Conservation (phyloP, 225 moss, liverwort and hornwort species). For the Pseudoscleropodium purum region DNA sequence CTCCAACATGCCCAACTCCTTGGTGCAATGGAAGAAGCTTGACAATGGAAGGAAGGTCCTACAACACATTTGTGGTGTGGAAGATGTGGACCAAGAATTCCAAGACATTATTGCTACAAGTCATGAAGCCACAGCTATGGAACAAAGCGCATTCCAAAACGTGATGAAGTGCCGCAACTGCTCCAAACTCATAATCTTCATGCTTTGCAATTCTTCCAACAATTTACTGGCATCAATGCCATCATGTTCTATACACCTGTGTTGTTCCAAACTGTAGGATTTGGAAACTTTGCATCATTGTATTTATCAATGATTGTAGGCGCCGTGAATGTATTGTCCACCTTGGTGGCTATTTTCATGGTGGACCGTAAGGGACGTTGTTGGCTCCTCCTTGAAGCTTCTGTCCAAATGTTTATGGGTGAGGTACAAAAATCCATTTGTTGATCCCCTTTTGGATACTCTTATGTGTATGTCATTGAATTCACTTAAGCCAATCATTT, state of each 20-base stretch:
- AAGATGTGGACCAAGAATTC: background rate
- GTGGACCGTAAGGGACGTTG: conserved; percentile 38
- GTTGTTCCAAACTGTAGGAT: no score
- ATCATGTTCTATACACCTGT: no score
- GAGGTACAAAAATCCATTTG: background rate
- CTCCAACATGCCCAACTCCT: no score
- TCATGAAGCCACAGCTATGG: background rate
- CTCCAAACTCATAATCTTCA: no score
- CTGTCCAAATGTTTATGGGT: conserved; percentile 35
- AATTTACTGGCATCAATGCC: no score
- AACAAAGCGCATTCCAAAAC: conserved; percentile 14
- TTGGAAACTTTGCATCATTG: no score
- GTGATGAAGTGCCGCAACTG: background rate
- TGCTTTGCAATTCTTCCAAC: no score
- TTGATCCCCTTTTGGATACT: background rate
- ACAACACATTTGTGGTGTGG: conserved; percentile 9
- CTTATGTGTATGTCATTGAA: background rate
- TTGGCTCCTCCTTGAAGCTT: conserved; percentile 32
- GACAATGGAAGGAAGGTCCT: background rate
- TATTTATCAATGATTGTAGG: no score
- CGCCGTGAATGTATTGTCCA: no score
- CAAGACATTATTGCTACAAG: background rate
- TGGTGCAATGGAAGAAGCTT: no score
- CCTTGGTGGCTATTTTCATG: background rate
- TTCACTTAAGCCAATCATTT: background rate